These are phyloP conservation scores for Polyporus arcularius DNA, from an alignment of 768 basidiomycete species.

Conservation along the genomic window DNA sequence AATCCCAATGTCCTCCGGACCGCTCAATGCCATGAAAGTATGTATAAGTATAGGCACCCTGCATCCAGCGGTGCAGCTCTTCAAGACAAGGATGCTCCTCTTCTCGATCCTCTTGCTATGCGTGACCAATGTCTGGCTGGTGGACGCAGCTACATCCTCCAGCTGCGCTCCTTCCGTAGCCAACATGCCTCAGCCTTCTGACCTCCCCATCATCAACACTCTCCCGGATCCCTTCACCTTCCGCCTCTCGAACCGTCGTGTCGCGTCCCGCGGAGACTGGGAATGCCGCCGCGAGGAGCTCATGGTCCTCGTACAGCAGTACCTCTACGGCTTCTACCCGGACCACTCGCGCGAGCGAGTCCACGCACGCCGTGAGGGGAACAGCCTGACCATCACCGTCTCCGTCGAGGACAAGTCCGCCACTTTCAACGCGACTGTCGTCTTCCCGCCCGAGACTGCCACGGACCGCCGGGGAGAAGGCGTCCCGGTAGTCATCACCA, in stretches of 20 bases:
- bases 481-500: slow-evolving; percentile 4
- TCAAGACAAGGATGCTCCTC: background rate
- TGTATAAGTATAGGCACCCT: no score
- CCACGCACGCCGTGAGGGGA: slow-evolving; percentile 1
- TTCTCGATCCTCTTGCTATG: background rate
- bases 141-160: background rate
- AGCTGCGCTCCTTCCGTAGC: background rate
- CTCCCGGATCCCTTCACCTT: slow-evolving; percentile 12
- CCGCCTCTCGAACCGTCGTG: slow-evolving; percentile 10
- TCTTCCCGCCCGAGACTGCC: background rate
- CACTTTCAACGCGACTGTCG: background rate
- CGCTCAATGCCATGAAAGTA: no score
- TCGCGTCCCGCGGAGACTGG: slow-evolving; percentile 7
- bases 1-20: no score
- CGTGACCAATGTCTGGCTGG: background rate
- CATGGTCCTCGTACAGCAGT: slow-evolving; percentile 2
- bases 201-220: slow-evolving; percentile 7
- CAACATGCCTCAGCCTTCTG: slow-evolving; percentile 2
- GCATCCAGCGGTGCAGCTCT: background rate
- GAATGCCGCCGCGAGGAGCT: slow-evolving; percentile 14
- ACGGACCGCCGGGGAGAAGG: background rate
- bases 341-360: slow-evolving; percentile 4
- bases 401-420: background rate
- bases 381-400: slow-evolving; percentile 3
- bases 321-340: slow-evolving; percentile 12